phyloP scores from a whole-genome alignment of 2,329 filamentous ascomycete genomes.

The Claviceps sp. region DNA sequence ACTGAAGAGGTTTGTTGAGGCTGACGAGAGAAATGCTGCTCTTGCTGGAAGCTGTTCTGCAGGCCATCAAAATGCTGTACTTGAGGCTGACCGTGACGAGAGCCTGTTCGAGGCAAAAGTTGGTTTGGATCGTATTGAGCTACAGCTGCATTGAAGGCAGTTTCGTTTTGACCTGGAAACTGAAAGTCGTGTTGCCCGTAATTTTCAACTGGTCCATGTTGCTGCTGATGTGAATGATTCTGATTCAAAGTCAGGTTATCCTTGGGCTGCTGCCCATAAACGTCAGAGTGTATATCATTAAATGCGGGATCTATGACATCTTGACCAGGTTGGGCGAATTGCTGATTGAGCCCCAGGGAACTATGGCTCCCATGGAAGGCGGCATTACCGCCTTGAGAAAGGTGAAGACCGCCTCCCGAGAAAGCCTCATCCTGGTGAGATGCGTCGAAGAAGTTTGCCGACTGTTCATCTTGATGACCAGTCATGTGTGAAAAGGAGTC shows the following conservation, averaged over 20 bases:
- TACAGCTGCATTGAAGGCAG: constrained; percentile 19
- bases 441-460: constrained; percentile 22
- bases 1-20: constrained; percentile 16
- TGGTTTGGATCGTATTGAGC: constrained; percentile 21
- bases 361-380: constrained; percentile 19
- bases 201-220: constrained; percentile 15
- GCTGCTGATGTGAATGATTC: constrained; percentile 13
- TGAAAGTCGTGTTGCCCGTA: constrained; percentile 22
- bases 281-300: constrained; percentile 22
- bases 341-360: constrained; percentile 19
- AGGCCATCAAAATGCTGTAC: constrained; percentile 20
- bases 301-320: constrained; percentile 26
- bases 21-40: constrained; percentile 14
- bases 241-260: constrained; percentile 16
- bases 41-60: constrained; percentile 13
- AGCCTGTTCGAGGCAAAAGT: constrained; percentile 18
- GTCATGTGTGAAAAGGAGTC: constrained; percentile 19
- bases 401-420: constrained; percentile 17
- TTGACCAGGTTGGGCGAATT: constrained; percentile 20
- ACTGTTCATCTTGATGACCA: constrained; percentile 15
- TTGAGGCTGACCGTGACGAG: constrained; percentile 21
- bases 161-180: constrained; percentile 19
- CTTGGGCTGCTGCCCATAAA: constrained; percentile 23
- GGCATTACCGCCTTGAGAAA: constrained; percentile 15
- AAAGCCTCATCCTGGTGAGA: constrained; percentile 20